Evolutionary conservation across 2,329 filamentous ascomycete genomes (phyloP).

Genomic region (Helminthosporium solani): DNA sequence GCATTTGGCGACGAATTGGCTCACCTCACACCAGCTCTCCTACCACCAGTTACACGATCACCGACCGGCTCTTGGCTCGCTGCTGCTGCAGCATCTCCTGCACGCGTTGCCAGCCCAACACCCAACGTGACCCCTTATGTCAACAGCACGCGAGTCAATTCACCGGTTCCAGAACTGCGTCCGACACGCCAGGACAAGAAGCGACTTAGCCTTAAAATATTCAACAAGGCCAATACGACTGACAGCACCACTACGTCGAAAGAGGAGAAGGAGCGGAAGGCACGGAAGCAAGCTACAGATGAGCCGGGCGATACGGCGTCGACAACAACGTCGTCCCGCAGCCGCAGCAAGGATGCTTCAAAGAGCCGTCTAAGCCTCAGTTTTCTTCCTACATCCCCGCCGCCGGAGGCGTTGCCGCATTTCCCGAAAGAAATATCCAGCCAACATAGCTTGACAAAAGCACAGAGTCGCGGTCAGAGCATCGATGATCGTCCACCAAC

Average conservation of each 20-base stretch:
- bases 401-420: conserved; percentile 31
- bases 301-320: conserved; percentile 23
- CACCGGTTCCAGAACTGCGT: conserved; percentile 23
- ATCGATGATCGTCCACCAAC: conserved; percentile 25
- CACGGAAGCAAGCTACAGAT: conserved; percentile 19
- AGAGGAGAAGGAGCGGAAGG: conserved; percentile 13
- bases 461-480: conserved; percentile 15
- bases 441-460: conserved; percentile 19
- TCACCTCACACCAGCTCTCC: conserved; percentile 40
- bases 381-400: conserved; percentile 33
- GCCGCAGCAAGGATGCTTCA: conserved; percentile 34
- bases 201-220: conserved; percentile 40
- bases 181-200: conserved; percentile 43
- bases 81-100: conserved; percentile 26
- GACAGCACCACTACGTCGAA: conserved; percentile 13
- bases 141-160: conserved; percentile 27
- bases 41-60: conserved; percentile 30
- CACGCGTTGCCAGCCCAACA: conserved; percentile 27
- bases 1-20: conserved; percentile 48
- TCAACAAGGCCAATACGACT: conserved; percentile 36
- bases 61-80: conserved; percentile 38
- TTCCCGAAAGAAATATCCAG: conserved; percentile 21
- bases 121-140: conserved; percentile 18
- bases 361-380: conserved; percentile 32
- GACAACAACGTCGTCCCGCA: conserved; percentile 25